Percentiles rank a stretch among this genome's conserved stretches.
phyloP scores from a whole-genome alignment of 495 filamentous ascomycete species.

The Penicillium cinerascens region DNA sequence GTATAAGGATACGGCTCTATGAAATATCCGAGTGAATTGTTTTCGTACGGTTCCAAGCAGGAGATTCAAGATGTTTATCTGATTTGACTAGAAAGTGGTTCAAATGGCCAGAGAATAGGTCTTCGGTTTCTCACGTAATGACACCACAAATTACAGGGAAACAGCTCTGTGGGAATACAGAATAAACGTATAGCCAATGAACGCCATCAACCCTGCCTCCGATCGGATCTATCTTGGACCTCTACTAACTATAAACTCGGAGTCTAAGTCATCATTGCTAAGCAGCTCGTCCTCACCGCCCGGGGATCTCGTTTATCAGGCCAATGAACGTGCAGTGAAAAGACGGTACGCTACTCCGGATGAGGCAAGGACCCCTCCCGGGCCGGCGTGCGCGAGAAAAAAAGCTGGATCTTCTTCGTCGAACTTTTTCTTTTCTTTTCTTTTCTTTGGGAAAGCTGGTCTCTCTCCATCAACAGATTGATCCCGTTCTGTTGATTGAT shows the following conservation, averaged over 20 bases:
- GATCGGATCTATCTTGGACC: conserved; percentile 16
- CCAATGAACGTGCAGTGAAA: conserved; percentile 25
- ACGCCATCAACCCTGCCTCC: conserved; percentile 47
- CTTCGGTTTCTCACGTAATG: no score
- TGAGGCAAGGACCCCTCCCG: conserved; percentile 11
- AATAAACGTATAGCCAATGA: no score
- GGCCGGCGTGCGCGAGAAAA: conserved; percentile 22
- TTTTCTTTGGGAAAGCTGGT: conserved; percentile 54
- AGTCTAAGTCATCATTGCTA: conserved; percentile 6
- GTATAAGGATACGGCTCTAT: no score
- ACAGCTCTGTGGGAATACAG: no score
- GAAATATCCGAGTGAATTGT: no score
- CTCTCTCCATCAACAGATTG: conserved; percentile 52
- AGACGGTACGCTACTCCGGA: conserved; percentile 20
- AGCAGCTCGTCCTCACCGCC: conserved; percentile 26
- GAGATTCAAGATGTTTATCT: no score
- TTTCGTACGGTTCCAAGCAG: no score
- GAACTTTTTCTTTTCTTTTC: conserved; percentile 47
- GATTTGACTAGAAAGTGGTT: no score
- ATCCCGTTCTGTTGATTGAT: conserved; percentile 48
- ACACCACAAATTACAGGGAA: no score
- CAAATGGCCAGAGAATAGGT: no score
- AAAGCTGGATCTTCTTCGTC: conserved; percentile 34
- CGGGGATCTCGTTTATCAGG: conserved; percentile 32
- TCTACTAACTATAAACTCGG: not conserved